phyloP scores from a whole-genome alignment of 345 rosid genomes.

The sweet orange (Citrus sinensis) region DVS_A1.0 CM039164.1:103501-104000 shows the following conservation, averaged over 20 bases:
- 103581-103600: conserved; percentile 96
- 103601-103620: conserved; percentile 80
- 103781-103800: neutral
- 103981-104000: neutral
- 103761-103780: neutral
- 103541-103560: conserved; percentile 72
- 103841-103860: neutral
- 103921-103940: neutral
- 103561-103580: conserved; percentile 84
- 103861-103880: neutral
- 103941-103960: neutral
- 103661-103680: neutral
- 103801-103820: neutral
- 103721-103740: neutral
- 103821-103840: neutral
- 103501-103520: conserved; percentile 73
- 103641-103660: neutral
- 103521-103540: conserved; percentile 97
- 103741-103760: neutral
- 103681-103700: neutral
- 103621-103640: conserved; percentile 41
- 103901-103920: neutral
- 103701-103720: neutral
- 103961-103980: neutral
- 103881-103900: neutral